phyloP scores from a whole-genome alignment of 148 eudicot species.

The Vaccinium darrowii region DNA sequence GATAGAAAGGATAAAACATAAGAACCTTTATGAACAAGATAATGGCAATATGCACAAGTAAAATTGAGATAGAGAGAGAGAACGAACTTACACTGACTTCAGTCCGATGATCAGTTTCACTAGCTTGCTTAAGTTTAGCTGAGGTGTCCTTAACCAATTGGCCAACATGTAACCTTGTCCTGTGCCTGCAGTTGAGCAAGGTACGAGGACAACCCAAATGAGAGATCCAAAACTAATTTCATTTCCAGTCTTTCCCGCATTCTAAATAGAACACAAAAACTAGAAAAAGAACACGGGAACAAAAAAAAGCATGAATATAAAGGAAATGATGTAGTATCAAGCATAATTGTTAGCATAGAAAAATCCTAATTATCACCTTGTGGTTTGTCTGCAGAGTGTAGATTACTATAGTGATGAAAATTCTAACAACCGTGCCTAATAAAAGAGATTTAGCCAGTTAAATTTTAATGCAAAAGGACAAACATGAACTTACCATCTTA shows the following conservation, averaged over 20 bases:
- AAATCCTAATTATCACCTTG: no score
- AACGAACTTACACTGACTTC: conserved; percentile 25
- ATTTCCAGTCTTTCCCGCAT: neutral
- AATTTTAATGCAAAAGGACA: neutral
- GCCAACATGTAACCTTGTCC: conserved; percentile 33
- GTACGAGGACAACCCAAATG: neutral
- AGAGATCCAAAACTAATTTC: neutral
- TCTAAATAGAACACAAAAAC: neutral
- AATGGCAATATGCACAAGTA: no score
- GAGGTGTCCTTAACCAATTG: conserved; percentile 41
- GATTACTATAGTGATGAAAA: neutral
- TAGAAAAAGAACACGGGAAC: neutral
- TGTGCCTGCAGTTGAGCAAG: conserved; percentile 28
- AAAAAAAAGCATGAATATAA: no score
- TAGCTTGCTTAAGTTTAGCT: conserved; percentile 36
- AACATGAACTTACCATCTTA: neutral
- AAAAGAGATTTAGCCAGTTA: neutral
- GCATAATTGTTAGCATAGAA: neutral
- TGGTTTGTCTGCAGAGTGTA: no score
- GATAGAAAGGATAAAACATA: neutral
- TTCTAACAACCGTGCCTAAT: neutral
- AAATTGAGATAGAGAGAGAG: neutral
- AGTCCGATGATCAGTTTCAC: conserved; percentile 31
- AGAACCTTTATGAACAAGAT: neutral
- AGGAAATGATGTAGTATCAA: neutral